phyloP scores from a whole-genome alignment of 75 land plant species.

The Cryptomeria japonica region DNA sequence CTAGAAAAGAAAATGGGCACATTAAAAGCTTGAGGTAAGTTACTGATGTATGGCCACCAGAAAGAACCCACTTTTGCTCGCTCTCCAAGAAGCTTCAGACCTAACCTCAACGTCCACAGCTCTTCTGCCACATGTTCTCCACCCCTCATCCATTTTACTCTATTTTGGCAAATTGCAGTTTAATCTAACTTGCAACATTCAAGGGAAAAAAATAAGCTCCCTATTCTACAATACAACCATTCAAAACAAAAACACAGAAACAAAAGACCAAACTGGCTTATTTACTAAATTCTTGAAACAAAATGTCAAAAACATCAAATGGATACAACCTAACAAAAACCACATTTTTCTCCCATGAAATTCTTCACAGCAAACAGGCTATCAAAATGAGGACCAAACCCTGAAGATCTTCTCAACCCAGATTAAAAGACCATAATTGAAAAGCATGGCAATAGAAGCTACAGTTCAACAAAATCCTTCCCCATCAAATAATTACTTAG shows the following conservation, averaged over 20 bases:
- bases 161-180: constrained; percentile 23
- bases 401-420: not conserved
- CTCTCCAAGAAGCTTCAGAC: constrained; percentile 79
- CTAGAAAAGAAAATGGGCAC: constrained; percentile 81
- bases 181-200: constrained; percentile 28
- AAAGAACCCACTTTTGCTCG: constrained; percentile 69
- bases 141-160: constrained; percentile 47
- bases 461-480: not conserved
- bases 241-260: not conserved
- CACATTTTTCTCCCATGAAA: not conserved
- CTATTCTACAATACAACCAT: not conserved
- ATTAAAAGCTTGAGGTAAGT: constrained; percentile 75
- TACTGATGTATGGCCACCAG: constrained; percentile 98
- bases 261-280: not conserved
- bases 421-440: not conserved
- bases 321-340: not conserved
- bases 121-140: constrained; percentile 89
- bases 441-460: not conserved
- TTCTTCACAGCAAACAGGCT: not conserved
- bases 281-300: not conserved
- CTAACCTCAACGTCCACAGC: constrained; percentile 88
- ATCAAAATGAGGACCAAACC: not conserved
- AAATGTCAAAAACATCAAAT: not conserved
- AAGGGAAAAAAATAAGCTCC: not conserved
- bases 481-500: not conserved